Conservation (phyloP, 139 green algal genomes). For the Picochlorum sp. region DNA sequence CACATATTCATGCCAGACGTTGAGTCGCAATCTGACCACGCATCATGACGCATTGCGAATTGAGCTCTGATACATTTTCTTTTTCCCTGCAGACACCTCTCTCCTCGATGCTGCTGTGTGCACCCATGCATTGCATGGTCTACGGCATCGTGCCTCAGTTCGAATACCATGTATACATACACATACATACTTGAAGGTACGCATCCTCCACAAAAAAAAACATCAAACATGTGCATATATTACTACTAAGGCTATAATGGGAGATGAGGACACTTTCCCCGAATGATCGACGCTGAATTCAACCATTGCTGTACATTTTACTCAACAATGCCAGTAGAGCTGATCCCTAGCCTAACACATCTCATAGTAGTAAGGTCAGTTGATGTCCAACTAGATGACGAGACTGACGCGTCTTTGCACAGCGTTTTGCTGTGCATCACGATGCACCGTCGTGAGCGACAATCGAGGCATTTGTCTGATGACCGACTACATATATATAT, state of each 20-base stretch:
- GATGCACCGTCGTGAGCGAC: slow-evolving; percentile 8
- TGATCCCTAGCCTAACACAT: slow-evolving; percentile 2
- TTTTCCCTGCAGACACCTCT: background rate
- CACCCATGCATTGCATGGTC: no score
- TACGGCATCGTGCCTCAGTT: no score
- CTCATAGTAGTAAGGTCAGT: background rate
- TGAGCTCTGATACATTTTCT: slow-evolving; percentile 11
- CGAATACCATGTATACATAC: no score
- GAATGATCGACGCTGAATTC: slow-evolving; percentile 33
- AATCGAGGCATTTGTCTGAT: slow-evolving; percentile 36
- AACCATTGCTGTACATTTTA: slow-evolving; percentile 25
- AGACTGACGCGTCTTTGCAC: slow-evolving; percentile 17
- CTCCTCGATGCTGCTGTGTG: background rate
- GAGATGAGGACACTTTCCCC: slow-evolving; percentile 35
- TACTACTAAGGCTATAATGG: slow-evolving; percentile 4
- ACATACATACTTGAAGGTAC: no score
- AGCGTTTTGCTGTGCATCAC: slow-evolving; percentile 12
- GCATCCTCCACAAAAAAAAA: no score
- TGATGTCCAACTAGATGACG: slow-evolving; percentile 25
- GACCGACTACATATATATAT: slow-evolving; percentile 6
- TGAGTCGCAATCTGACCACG: slow-evolving; percentile 11
- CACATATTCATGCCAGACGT: slow-evolving; percentile 6
- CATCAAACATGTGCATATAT: background rate
- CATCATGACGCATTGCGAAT: slow-evolving; percentile 11
- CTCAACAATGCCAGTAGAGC: slow-evolving; percentile 30